phyloP scores from a whole-genome alignment of 352 stramenopile genomes.

The Pythium brachiatum region DNA sequence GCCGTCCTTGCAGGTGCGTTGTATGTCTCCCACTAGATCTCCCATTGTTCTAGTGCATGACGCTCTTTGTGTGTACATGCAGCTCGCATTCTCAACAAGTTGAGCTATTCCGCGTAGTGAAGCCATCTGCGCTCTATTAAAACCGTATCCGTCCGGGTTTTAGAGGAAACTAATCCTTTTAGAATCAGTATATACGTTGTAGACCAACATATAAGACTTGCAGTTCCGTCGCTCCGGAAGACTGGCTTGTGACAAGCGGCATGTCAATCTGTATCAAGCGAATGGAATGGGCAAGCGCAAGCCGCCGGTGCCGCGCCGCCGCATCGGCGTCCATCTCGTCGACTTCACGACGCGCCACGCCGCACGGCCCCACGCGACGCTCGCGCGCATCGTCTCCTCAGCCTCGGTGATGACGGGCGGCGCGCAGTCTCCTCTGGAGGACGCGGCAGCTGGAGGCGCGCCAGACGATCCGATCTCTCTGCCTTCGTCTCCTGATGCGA shows the following conservation, averaged over 20 bases:
- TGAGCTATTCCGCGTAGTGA: slow-evolving; percentile 2
- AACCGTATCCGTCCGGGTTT: neutral
- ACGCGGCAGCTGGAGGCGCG: neutral
- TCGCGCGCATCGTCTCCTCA: neutral
- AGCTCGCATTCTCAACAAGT: slow-evolving; percentile 27
- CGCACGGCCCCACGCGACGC: neutral
- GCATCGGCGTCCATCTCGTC: slow-evolving; percentile 20
- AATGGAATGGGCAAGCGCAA: slow-evolving; percentile 30
- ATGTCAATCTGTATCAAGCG: slow-evolving; percentile 3
- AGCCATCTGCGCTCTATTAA: slow-evolving; percentile 4
- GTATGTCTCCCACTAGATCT: neutral
- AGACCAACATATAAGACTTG: slow-evolving; percentile 15
- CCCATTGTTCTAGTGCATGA: too few relatives aligned
- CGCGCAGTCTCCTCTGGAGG: neutral
- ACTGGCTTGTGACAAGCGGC: too few relatives aligned
- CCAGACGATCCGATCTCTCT: slow-evolving; percentile 2
- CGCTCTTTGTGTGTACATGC: neutral
- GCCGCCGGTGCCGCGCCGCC: slow-evolving; percentile 18
- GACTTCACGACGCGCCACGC: slow-evolving; percentile 14
- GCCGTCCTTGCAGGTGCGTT: slow-evolving; percentile 88
- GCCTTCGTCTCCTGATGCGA: neutral
- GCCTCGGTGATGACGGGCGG: neutral
- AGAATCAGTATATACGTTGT: slow-evolving; percentile 28
- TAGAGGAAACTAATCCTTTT: neutral
- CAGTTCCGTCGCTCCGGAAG: too few relatives aligned